Evolutionary conservation across 495 filamentous ascomycete genomes (phyloP).

Genomic region (Hyaloscypha finlandica): DNA sequence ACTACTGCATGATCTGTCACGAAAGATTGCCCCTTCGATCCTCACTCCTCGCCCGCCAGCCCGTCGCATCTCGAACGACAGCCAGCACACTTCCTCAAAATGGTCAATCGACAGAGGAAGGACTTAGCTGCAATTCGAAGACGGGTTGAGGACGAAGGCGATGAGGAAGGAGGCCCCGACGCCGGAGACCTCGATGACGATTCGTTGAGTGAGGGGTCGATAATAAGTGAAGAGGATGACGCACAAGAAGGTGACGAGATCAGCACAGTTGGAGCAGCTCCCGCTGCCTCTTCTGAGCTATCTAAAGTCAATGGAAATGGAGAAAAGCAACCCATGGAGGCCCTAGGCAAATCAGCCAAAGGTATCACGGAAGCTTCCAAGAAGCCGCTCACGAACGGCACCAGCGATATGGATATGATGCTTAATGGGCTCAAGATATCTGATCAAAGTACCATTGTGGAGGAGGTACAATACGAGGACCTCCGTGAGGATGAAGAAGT

Average conservation of each 20-base stretch:
- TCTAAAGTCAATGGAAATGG: constrained; percentile 28
- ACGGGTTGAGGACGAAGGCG: constrained; percentile 77
- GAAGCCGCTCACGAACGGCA: constrained; percentile 31
- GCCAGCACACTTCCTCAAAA: constrained; percentile 38
- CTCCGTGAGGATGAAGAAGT: constrained; percentile 32
- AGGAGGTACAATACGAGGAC: constrained; percentile 33
- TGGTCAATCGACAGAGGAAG: constrained; percentile 67
- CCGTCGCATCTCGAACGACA: constrained; percentile 33
- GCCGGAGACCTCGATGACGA: constrained; percentile 74
- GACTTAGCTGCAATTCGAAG: constrained; percentile 76
- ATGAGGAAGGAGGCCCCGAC: constrained; percentile 69
- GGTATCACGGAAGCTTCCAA: constrained; percentile 27
- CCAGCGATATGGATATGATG: constrained; percentile 84
- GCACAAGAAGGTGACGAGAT: constrained; percentile 62
- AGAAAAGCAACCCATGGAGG: constrained; percentile 14
- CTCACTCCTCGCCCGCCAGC: constrained; percentile 32
- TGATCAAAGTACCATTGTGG: constrained; percentile 44
- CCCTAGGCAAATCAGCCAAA: constrained; percentile 19
- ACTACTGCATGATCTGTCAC: constrained; percentile 35
- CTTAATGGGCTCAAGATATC: constrained; percentile 76
- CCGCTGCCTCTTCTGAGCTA: constrained; percentile 44
- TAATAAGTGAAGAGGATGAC: constrained; percentile 73
- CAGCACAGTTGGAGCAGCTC: constrained; percentile 64
- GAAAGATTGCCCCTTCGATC: constrained; percentile 31
- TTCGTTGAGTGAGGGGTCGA: constrained; percentile 79